Conservation (phyloP, 768 basidiomycete genomes). For the Leccinum rimulosum region DNA sequence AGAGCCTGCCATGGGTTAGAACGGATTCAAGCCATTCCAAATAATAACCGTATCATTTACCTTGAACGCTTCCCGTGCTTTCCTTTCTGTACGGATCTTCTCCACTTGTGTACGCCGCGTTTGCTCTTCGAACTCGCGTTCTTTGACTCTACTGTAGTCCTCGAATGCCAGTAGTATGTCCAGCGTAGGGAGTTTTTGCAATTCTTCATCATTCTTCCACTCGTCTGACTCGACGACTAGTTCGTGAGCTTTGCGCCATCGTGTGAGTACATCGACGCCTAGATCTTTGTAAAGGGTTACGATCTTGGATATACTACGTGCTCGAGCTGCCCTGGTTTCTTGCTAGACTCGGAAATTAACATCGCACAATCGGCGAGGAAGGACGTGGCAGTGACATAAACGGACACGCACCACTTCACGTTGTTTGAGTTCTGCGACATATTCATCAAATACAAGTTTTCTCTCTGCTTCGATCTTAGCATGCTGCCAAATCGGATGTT, state of each 20-base stretch:
- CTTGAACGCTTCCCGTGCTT: conserved; percentile 89
- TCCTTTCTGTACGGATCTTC: conserved; percentile 80
- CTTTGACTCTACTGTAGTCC: conserved; percentile 86
- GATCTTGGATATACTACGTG: conserved; percentile 80
- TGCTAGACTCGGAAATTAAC: conserved; percentile 44
- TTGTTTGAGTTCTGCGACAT: conserved; percentile 79
- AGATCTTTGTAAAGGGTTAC: conserved; percentile 83
- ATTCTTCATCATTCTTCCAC: conserved; percentile 73
- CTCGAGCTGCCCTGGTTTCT: conserved; percentile 73
- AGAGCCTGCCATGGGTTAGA: conserved; percentile 48
- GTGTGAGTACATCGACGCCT: conserved; percentile 88
- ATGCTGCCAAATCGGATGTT: conserved; percentile 91
- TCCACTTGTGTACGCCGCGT: conserved; percentile 77
- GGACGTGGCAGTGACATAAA: background rate
- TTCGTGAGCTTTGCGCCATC: conserved; percentile 84
- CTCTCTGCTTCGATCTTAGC: conserved; percentile 84
- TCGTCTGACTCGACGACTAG: conserved; percentile 74
- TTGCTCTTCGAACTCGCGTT: conserved; percentile 89
- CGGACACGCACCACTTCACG: conserved; percentile 75
- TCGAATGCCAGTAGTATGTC: conserved; percentile 94
- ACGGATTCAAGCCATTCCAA: background rate
- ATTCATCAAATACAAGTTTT: conserved; percentile 87
- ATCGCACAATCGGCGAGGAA: conserved; percentile 7
- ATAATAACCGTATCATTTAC: conserved; percentile 35
- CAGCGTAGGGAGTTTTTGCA: conserved; percentile 81